Base-by-base conservation (phyloP, 371 early-diverging fungal species). In the Mortierella sp. region DNA sequence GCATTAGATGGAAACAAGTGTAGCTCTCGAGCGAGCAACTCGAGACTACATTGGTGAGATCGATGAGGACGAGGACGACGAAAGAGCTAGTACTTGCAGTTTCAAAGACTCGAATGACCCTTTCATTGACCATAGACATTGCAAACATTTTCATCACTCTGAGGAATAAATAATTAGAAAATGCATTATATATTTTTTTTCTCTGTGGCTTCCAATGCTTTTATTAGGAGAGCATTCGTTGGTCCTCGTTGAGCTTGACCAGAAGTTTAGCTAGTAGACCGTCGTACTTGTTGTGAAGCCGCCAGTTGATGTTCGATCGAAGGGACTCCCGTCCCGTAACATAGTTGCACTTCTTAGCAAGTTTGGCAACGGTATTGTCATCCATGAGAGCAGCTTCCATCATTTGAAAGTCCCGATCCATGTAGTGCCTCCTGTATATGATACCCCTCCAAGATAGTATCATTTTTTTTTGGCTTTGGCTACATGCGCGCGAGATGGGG, bases 231-330 rank as follows among this genome's bases (percentile, higher is more conserved):
- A 31, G n/a, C 58, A 31, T 31, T 31, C 58, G 58, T 31, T 58
- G 58, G 16, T 58, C 29, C 4, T 58, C 58, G 31, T 58, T 58
- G 58, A 58, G 58, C 37, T 58, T 58, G 31, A 58, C n/a, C 58
- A 31, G 58, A 58, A 58, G 34, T 31, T 58, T 58, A 58, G 58
- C 58, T 58, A 58, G 58, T 31, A 31, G 58, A 58, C 55, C 24
- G 55, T 53, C 55, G 26, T 53, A 24, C 26, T 53, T 26, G 55
- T 53, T 53, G 55, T 53, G 34, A 31, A 58, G 58, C n/a, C 34
- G 31, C 58, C 58, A 58, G 4, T 58, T 58, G 58, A 58, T 58
- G 58, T 29, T 58, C 58, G 58, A 58, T 58, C 58, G 58, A 58
- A 58, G 58, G 31, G 58, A 58, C 31, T 31, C 58, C 31, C 58